Conservation (phyloP, 1,284 basidiomycete species). For the Apiotrichum akiyoshidainum region DNA sequence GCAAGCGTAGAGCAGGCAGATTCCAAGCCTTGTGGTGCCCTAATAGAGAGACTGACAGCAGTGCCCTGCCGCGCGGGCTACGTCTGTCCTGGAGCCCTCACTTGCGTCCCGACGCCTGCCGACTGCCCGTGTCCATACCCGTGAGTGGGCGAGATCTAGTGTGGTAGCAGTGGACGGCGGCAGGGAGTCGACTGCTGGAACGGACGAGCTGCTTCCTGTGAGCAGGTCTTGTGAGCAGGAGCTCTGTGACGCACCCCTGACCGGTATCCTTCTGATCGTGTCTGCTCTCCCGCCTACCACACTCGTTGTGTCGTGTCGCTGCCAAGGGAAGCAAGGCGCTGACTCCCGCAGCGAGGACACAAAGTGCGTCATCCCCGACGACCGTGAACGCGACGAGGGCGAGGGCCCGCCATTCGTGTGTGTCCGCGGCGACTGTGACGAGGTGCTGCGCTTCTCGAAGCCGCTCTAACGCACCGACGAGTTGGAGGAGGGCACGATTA, state of each 20-base stretch:
- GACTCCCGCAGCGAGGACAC: constrained; percentile 38
- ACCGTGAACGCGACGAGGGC: constrained; percentile 41
- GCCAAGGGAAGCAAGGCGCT: neutral
- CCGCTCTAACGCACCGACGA: constrained; percentile 25
- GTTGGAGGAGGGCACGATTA: neutral
- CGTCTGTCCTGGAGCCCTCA: constrained; percentile 42
- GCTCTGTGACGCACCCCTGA: too few species aligned
- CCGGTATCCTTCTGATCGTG: too few species aligned
- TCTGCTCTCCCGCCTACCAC: too few species aligned
- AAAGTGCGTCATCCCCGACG: constrained; percentile 45
- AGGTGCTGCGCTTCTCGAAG: constrained; percentile 28
- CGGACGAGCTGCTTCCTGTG: too few species aligned
- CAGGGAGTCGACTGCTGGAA: neutral
- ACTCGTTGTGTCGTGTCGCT: too few species aligned
- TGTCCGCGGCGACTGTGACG: constrained; percentile 34
- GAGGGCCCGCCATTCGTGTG: constrained; percentile 49
- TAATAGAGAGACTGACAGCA: constrained; percentile 6
- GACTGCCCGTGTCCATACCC: constrained; percentile 49
- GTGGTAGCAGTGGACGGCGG: neutral
- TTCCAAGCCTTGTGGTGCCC: neutral
- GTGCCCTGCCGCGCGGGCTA: constrained; percentile 47
- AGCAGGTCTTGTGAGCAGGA: too few species aligned
- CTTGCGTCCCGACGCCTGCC: constrained; percentile 47
- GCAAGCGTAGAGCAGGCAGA: neutral
- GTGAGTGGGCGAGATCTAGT: too few species aligned